Evolutionary conservation across 768 basidiomycete species (phyloP).

Genomic region (Kockovaella imperatae): DNA sequence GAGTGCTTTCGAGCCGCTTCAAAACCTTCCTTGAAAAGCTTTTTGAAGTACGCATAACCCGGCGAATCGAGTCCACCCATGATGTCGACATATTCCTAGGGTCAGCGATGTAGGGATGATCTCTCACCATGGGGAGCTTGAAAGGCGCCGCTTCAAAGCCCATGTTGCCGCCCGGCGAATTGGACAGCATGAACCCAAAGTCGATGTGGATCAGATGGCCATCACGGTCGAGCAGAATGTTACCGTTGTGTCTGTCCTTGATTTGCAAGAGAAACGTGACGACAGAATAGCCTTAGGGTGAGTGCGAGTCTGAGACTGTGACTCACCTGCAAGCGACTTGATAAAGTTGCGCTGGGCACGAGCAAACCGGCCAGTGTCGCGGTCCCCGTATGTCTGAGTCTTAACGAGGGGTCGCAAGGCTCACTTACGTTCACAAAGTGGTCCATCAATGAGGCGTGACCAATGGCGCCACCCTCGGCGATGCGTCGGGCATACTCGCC

Average conservation of each 20-base stretch:
- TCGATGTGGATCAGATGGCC: slow-evolving; percentile 93
- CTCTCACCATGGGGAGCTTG: slow-evolving; percentile 63
- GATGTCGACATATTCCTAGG: slow-evolving; percentile 81
- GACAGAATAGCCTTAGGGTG: slow-evolving; percentile 69
- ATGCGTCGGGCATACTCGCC: slow-evolving; percentile 88
- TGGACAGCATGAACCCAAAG: slow-evolving; percentile 95
- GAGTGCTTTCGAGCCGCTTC: slow-evolving; percentile 91
- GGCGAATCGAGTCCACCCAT: slow-evolving; percentile 74
- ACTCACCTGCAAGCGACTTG: slow-evolving; percentile 72
- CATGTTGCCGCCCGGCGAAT: slow-evolving; percentile 85
- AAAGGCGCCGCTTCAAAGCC: slow-evolving; percentile 99
- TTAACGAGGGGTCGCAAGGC: not conserved
- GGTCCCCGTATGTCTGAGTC: slow-evolving; percentile 76
- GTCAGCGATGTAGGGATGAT: not conserved
- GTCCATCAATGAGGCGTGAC: slow-evolving; percentile 81
- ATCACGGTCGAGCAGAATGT: slow-evolving; percentile 89
- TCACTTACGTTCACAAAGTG: slow-evolving; percentile 74
- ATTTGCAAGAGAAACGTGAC: slow-evolving; percentile 95
- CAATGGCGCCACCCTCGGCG: slow-evolving; percentile 62
- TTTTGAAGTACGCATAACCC: slow-evolving; percentile 73
- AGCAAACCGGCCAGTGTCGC: slow-evolving; percentile 73
- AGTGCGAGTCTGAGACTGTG: not conserved
- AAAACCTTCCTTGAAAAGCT: slow-evolving; percentile 84
- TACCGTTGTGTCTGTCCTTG: slow-evolving; percentile 98
- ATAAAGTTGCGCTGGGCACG: slow-evolving; percentile 92